phyloP scores from a whole-genome alignment of 768 basidiomycete species.

The Dioszegia aurantiaca region DNA sequence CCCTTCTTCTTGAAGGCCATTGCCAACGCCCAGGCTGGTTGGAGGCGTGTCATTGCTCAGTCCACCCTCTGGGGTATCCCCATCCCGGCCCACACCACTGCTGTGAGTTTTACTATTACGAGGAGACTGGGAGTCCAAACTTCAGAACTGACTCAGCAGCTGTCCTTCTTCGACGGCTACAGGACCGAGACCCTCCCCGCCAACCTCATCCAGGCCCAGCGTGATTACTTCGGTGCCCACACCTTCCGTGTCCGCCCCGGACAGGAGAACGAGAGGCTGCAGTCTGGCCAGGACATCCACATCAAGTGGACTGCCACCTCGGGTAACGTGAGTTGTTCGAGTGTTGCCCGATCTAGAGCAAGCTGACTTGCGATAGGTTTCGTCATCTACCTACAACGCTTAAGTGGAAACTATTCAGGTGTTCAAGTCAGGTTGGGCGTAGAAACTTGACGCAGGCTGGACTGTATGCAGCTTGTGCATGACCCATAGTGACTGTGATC shows the following conservation, averaged over 20 bases:
- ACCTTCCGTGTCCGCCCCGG: constrained; percentile 93
- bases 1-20: constrained; percentile 89
- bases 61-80: constrained; percentile 97
- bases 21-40: constrained; percentile 92
- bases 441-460: not conserved
- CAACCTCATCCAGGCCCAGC: constrained; percentile 92
- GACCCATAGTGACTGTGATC: not conserved
- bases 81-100: constrained; percentile 95
- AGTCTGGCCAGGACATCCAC: constrained; percentile 82
- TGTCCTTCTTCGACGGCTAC: constrained; percentile 97
- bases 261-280: constrained; percentile 79
- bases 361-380: constrained; percentile 53
- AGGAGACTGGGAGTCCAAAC: not conserved
- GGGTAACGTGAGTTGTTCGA: constrained; percentile 58
- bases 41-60: constrained; percentile 95
- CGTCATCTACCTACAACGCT: constrained; percentile 78
- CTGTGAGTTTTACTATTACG: constrained; percentile 44
- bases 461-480: constrained; percentile 12
- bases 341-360: not conserved
- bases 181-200: constrained; percentile 91
- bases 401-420: constrained; percentile 43
- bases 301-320: constrained; percentile 99
- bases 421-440: constrained; percentile 2
- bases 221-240: constrained; percentile 97
- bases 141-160: constrained; percentile 6